Conservation (phyloP, 208 protist genomes). For the Crithidia bombi region DNA sequence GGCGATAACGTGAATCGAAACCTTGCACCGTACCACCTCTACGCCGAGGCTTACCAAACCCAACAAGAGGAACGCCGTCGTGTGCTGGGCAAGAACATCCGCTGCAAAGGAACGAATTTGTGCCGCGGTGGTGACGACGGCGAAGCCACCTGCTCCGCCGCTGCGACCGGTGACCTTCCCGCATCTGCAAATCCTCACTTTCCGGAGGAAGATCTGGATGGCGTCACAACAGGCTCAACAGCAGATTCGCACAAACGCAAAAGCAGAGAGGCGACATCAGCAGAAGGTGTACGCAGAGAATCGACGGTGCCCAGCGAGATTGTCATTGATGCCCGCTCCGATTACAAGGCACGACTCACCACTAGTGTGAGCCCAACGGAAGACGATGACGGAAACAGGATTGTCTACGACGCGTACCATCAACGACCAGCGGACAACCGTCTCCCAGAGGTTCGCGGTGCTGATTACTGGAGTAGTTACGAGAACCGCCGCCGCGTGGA, state of each 20-base stretch:
- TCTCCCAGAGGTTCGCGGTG: slow-evolving; percentile 55
- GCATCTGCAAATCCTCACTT: slow-evolving; percentile 76
- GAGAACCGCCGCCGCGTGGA: slow-evolving; percentile 56
- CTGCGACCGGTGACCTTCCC: slow-evolving; percentile 22
- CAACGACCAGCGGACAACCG: slow-evolving; percentile 58
- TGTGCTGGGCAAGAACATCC: background rate
- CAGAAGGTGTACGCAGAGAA: background rate
- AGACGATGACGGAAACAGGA: slow-evolving; percentile 22
- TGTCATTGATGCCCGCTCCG: slow-evolving; percentile 44
- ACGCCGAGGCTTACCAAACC: slow-evolving; percentile 62
- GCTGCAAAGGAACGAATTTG: slow-evolving; percentile 22
- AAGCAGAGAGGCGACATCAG: background rate
- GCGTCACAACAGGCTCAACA: background rate
- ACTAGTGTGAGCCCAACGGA: slow-evolving; percentile 6
- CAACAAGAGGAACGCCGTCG: slow-evolving; percentile 26
- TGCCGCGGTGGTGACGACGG: slow-evolving; percentile 15
- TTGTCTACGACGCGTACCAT: slow-evolving; percentile 74
- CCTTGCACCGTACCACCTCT: slow-evolving; percentile 56
- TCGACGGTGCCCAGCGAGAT: slow-evolving; percentile 19
- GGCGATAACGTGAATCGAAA: slow-evolving; percentile 43
- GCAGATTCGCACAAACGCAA: background rate
- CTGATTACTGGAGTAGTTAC: slow-evolving; percentile 73
- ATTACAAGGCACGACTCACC: slow-evolving; percentile 44
- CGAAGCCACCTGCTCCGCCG: background rate
- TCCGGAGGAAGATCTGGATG: slow-evolving; percentile 19